Base-by-base conservation (phyloP, 495 filamentous ascomycete genomes). In the Aspergillus sparsus region DNA sequence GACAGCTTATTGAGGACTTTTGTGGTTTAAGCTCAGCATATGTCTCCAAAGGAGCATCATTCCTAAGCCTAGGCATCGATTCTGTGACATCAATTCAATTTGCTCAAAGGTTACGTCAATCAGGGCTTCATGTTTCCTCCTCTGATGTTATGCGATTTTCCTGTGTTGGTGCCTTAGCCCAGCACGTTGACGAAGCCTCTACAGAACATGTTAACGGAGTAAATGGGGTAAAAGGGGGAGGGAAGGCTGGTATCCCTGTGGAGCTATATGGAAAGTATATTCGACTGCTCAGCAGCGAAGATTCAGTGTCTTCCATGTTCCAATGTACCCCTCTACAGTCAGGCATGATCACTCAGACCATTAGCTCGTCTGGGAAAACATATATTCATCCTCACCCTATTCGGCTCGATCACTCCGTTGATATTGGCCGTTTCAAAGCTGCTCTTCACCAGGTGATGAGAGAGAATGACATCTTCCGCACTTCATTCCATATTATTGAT, bases 241-340 rank as follows among this genome's bases (percentile, higher is more conserved):
- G 41, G 9, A 50, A 7, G 6, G 37, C 44, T 3, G 32, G n/a
- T 2, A 61, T 66, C 8, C 55, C 64, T 21, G 55, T 64, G 16
- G 56, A 61, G 3, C 27, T 21, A 2, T 64, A 67, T 49, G 44
- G 45, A 15, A 56, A 60, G 16, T 34, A 62, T 34, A 47, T 66
- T 21, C 60, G 54, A 11, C 55, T 61, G 27, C 64, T 67, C 35
- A 16, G 49, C 3, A 49, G 56, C 0, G 10, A 53, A 7, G 90
- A 93, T 66, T 92, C 88, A 0, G 86, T 94, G 8, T 85, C 87
- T 0, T 83, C 85, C 3, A 82, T 91, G 32, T 83, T 83, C 15
- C 88, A 87, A 10, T 90, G 89, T 62, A 90, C 89, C 0, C 80
- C 89, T 0, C 69, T 93, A 7, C 90, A 94, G 64, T 81, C 89